These are phyloP conservation scores for Chlorella sp. DNA, from an alignment of 139 green algal species.

Conservation along the genomic window DNA sequence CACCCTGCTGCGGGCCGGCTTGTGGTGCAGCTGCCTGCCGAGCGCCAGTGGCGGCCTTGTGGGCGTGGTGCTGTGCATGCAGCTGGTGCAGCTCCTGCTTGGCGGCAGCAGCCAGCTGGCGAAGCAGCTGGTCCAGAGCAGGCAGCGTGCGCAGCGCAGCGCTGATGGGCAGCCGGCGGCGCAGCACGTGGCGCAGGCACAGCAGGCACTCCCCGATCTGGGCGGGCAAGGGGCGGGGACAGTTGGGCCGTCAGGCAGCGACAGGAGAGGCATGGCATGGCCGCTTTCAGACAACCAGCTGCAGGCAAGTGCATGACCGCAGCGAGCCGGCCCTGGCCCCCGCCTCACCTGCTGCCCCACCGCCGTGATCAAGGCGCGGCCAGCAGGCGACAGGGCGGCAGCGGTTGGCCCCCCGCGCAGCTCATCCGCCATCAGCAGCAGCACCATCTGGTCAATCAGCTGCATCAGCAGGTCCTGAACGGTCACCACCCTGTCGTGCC, in stretches of 20 bases:
- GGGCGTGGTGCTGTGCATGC: neutral
- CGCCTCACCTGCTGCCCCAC: neutral
- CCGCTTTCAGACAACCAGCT: too few relatives aligned
- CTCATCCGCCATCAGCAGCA: neutral
- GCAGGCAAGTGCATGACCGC: too few relatives aligned
- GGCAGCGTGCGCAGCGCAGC: constrained; percentile 3
- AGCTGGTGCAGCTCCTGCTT: neutral
- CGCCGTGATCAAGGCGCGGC: neutral
- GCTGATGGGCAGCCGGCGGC: neutral
- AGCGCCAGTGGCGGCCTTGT: neutral
- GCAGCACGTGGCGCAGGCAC: neutral
- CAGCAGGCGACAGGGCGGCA: neutral
- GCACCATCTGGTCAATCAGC: neutral
- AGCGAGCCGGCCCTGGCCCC: too few relatives aligned
- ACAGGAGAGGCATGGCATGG: neutral
- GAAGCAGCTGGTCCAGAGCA: neutral
- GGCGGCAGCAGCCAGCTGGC: neutral
- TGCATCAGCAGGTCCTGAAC: neutral
- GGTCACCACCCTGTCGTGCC: neutral
- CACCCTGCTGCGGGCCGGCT: too few relatives aligned
- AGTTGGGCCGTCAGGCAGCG: neutral
- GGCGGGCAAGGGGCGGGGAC: neutral
- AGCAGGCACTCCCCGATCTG: constrained; percentile 10
- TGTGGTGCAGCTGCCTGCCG: neutral
- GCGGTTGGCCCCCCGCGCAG: neutral